These are phyloP conservation scores for Mesembryanthemum crystallinum DNA, from an alignment of 148 eudicot genomes.

Conservation along the genomic window DNA sequence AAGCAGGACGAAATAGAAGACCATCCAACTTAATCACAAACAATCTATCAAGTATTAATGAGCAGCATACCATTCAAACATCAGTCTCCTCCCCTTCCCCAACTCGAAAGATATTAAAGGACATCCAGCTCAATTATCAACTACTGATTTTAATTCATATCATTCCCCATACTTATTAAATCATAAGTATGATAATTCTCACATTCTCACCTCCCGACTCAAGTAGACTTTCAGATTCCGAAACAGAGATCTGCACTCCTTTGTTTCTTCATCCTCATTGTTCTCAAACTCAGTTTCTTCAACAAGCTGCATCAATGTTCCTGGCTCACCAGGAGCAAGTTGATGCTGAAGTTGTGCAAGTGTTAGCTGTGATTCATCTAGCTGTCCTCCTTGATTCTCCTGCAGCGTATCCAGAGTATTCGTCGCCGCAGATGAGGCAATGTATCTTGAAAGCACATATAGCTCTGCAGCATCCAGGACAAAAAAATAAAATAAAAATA, in stretches of 20 bases:
- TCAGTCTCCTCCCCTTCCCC: too few species aligned
- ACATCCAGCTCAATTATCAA: too few species aligned
- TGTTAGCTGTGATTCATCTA: constrained; percentile 70
- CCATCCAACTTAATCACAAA: neutral
- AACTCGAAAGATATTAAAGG: too few species aligned
- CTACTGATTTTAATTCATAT: too few species aligned
- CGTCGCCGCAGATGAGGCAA: constrained; percentile 45
- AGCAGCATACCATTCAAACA: too few species aligned
- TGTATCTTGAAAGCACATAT: constrained; percentile 70
- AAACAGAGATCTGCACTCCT: constrained; percentile 70
- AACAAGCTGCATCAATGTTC: constrained; percentile 81
- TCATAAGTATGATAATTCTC: neutral
- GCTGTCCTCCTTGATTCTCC: constrained; percentile 28
- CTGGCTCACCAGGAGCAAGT: constrained; percentile 75
- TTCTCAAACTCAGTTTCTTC: constrained; percentile 59
- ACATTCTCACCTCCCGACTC: constrained; percentile 79
- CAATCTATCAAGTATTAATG: too few species aligned
- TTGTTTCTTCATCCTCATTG: constrained; percentile 77
- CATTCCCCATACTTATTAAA: neutral
- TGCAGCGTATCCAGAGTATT: constrained; percentile 13
- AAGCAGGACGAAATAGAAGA: neutral
- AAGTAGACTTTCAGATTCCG: constrained; percentile 72
- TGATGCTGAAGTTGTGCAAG: constrained; percentile 93
- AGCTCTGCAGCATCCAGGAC: constrained; percentile 58
- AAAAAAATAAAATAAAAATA: too few species aligned